phyloP scores from a whole-genome alignment of 257 asterid species.

The Hygrophila difformis region DNA sequence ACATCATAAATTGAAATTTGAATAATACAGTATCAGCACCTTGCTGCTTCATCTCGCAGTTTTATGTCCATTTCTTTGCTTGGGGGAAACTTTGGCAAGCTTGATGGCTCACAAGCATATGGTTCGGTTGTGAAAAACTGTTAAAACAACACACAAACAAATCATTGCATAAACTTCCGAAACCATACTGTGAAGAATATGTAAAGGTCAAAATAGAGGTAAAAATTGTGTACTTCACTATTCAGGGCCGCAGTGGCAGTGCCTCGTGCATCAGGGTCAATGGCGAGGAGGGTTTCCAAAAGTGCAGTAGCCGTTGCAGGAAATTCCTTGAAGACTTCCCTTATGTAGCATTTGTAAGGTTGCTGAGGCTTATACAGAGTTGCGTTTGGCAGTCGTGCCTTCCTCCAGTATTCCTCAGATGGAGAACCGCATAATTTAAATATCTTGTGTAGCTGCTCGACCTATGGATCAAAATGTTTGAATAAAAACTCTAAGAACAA shows the following conservation, averaged over 20 bases:
- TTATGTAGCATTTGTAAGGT: constrained; percentile 59
- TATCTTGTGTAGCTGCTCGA: constrained; percentile 92
- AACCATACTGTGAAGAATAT: no score
- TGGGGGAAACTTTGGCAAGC: constrained; percentile 84
- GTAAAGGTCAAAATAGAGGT: no score
- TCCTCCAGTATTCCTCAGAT: constrained; percentile 86
- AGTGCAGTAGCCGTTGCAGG: constrained; percentile 63
- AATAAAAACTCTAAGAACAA: no score
- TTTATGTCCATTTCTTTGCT: constrained; percentile 94
- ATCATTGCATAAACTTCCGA: background rate
- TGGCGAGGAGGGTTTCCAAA: constrained; percentile 62
- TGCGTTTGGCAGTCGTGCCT: constrained; percentile 71
- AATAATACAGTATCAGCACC: constrained; percentile 32
- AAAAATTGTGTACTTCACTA: constrained; percentile 57
- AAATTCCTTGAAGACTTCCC: constrained; percentile 64
- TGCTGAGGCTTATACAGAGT: constrained; percentile 90
- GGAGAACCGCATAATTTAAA: constrained; percentile 93
- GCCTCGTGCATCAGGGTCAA: constrained; percentile 77
- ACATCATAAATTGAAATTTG: constrained; percentile 1
- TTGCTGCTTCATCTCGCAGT: constrained; percentile 81
- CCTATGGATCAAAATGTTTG: constrained; percentile 26
- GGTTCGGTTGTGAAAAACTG: constrained; percentile 83
- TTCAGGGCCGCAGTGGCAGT: constrained; percentile 71
- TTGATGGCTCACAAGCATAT: constrained; percentile 72
- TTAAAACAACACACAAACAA: constrained; percentile 1